Percentiles rank a stretch among this genome's conserved stretches.
Conservation (phyloP, 75 land plant species). For the Gnetum montanum region DNA sequence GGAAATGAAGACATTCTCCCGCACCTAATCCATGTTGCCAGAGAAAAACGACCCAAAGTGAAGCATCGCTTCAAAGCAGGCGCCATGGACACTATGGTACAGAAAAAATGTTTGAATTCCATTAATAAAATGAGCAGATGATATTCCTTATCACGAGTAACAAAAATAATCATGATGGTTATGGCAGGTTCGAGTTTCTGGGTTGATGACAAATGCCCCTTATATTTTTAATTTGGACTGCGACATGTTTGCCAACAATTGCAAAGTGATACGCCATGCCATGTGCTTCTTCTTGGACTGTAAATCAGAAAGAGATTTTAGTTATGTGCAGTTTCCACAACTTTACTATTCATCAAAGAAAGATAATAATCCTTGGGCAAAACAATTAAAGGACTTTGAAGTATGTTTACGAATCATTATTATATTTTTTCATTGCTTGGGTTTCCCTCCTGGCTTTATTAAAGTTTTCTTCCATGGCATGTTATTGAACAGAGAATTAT, state of each 20-base stretch:
- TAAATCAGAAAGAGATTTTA: constrained; percentile 4
- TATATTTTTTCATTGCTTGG: not conserved
- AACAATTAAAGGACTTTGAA: too few relatives aligned
- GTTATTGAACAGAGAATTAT: too few relatives aligned
- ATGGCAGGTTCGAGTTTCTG: not conserved
- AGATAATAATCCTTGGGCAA: constrained; percentile 19
- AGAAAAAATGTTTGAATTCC: not conserved
- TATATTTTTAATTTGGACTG: constrained; percentile 9
- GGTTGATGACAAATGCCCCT: constrained; percentile 4
- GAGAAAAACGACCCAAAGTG: constrained; percentile 34
- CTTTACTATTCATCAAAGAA: constrained; percentile 7
- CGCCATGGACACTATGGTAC: constrained; percentile 46
- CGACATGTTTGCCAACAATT: constrained; percentile 20
- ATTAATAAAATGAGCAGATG: not conserved
- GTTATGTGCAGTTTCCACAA: constrained; percentile 24
- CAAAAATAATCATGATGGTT: not conserved
- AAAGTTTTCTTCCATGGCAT: too few relatives aligned
- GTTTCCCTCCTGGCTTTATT: too few relatives aligned
- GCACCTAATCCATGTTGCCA: constrained; percentile 29
- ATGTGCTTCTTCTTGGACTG: constrained; percentile 16
- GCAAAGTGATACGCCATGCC: constrained; percentile 12
- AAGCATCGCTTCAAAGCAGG: constrained; percentile 54
- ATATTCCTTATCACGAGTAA: not conserved
- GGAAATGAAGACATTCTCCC: constrained; percentile 16
- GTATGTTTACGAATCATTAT: too few relatives aligned